Percentiles rank a stretch among this genome's conserved stretches.
Conservation (phyloP, 176 grass and related monocot species). For the Miscanthus lutarioriparius region DNA sequence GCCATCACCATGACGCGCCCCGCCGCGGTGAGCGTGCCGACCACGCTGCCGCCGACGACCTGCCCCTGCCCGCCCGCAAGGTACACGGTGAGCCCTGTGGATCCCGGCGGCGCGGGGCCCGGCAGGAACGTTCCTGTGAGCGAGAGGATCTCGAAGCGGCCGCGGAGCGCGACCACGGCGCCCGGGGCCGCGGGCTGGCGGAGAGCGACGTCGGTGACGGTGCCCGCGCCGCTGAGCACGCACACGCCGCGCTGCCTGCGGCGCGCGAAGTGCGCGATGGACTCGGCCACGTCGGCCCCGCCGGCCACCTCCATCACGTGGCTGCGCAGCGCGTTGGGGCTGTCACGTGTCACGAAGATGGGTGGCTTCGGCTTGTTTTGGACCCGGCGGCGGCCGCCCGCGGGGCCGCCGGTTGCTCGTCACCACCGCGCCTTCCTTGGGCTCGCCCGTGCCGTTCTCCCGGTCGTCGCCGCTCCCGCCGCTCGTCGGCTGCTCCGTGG, state of each 20-base stretch:
- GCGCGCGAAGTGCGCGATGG: constrained; percentile 81
- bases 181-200: constrained; percentile 66
- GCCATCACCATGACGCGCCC: constrained; percentile 88
- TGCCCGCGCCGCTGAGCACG: constrained; percentile 76
- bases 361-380: constrained; percentile 90
- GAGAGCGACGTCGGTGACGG: constrained; percentile 62
- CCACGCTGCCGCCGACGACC: constrained; percentile 81
- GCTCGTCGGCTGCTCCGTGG: constrained; percentile 38
- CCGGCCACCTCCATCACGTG: constrained; percentile 78
- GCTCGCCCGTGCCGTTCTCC: constrained; percentile 50
- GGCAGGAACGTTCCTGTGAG: constrained; percentile 83
- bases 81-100: constrained; percentile 79
- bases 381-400: constrained; percentile 71
- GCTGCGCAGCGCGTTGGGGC: constrained; percentile 81
- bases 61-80: constrained; percentile 75
- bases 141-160: constrained; percentile 80
- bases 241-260: constrained; percentile 77
- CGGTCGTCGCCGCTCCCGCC: constrained; percentile 41
- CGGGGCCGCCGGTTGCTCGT: constrained; percentile 62
- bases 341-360: constrained; percentile 83
- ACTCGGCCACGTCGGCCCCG: constrained; percentile 76
- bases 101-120: constrained; percentile 67
- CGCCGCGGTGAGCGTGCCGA: constrained; percentile 72
- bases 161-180: constrained; percentile 67
- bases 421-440: constrained; percentile 66